A percentile compares a stretch with the other conserved stretches of the same genome.
Conservation (phyloP, 2,329 filamentous ascomycete genomes). For the Orbilia brochopaga region DNA sequence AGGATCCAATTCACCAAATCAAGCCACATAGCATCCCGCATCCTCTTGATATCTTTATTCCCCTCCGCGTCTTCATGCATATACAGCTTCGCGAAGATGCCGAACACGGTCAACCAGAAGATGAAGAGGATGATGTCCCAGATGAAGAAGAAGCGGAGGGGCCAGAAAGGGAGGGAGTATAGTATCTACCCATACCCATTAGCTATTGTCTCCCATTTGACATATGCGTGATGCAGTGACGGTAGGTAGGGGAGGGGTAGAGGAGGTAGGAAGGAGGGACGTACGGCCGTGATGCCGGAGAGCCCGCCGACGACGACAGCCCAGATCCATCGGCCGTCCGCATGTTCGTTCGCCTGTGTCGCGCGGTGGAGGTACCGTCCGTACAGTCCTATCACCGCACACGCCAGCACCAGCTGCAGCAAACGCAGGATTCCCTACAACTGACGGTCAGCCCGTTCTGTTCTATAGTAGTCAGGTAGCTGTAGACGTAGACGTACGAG, state of each 20-base stretch:
- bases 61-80: constrained; percentile 72
- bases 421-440: constrained; percentile 67
- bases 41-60: constrained; percentile 69
- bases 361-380: constrained; percentile 70
- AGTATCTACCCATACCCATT: constrained; percentile 21
- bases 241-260: neutral
- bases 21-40: constrained; percentile 88
- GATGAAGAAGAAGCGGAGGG: constrained; percentile 57
- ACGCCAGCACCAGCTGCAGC: constrained; percentile 75
- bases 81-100: constrained; percentile 81
- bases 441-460: neutral
- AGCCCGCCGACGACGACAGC: constrained; percentile 73
- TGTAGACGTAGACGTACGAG: constrained; percentile 20
- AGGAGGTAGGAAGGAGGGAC: constrained; percentile 63
- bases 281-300: constrained; percentile 66
- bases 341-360: constrained; percentile 62
- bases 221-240: neutral
- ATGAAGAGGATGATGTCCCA: constrained; percentile 61
- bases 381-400: constrained; percentile 80
- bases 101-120: constrained; percentile 78
- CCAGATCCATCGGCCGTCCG: constrained; percentile 75
- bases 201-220: neutral
- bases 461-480: neutral
- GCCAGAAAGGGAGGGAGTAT: constrained; percentile 48
- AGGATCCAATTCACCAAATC: constrained; percentile 76